Evolutionary conservation across 2,329 filamentous ascomycete species (phyloP).

Genomic region (Nemania abortiva): DNA sequence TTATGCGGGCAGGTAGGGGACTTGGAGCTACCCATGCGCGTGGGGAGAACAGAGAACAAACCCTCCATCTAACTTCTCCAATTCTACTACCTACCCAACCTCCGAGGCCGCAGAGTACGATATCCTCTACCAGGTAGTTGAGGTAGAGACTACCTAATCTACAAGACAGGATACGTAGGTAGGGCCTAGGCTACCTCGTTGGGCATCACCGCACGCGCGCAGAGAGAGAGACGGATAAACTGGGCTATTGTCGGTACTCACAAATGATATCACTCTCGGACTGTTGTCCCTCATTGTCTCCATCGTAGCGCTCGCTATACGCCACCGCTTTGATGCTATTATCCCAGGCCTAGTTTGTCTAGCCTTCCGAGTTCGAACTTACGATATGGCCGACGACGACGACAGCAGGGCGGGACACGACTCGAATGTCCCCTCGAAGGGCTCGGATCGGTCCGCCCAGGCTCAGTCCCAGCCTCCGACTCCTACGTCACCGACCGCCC

Average conservation of each 20-base stretch:
- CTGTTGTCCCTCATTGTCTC: not conserved
- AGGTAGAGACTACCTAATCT: no score
- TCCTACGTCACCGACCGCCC: constrained; percentile 42
- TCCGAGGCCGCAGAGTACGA: not conserved
- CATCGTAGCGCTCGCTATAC: not conserved
- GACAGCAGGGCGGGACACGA: constrained; percentile 33
- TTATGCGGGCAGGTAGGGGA: not conserved
- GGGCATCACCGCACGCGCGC: no score
- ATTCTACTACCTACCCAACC: no score
- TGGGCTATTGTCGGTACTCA: not conserved
- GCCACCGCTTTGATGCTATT: not conserved
- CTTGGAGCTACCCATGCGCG: not conserved
- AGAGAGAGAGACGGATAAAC: no score
- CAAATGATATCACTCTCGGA: not conserved
- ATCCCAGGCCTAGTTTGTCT: not conserved
- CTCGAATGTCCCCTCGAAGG: constrained; percentile 36
- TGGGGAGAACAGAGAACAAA: not conserved
- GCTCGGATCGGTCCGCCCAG: constrained; percentile 16
- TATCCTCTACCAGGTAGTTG: no score
- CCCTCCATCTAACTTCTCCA: not conserved
- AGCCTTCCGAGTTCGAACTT: constrained; percentile 10
- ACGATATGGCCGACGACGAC: constrained; percentile 42
- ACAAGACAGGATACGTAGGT: not conserved
- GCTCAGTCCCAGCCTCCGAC: constrained; percentile 27
- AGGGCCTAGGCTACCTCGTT: not conserved